A percentile compares a stretch with the other conserved stretches of the same genome.
Conservation (phyloP, 371 early-diverging fungal genomes). For the Coelomomyces lativittatus region DNA sequence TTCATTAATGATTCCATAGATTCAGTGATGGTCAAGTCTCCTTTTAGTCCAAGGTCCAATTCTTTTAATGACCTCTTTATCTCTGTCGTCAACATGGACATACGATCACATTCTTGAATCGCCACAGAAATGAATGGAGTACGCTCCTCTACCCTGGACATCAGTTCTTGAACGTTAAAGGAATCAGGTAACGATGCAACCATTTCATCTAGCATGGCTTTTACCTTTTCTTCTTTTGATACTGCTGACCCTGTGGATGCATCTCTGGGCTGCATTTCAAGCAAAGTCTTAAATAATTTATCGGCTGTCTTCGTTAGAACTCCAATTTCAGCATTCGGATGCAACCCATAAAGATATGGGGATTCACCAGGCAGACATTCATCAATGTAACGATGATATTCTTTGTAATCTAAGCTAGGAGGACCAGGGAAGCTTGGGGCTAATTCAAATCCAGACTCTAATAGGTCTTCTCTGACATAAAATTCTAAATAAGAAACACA, state of each 20-base stretch:
- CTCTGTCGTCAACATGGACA: constrained; percentile 31
- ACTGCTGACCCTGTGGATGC: constrained; percentile 18
- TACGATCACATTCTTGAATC: constrained; percentile 42
- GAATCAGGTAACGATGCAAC: constrained; percentile 26
- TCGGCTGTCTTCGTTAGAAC: constrained; percentile 41
- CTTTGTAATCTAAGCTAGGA: constrained; percentile 34
- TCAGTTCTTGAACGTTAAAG: constrained; percentile 38
- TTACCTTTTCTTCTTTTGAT: constrained; percentile 42
- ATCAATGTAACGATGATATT: constrained; percentile 44
- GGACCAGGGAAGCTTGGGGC: constrained; percentile 35
- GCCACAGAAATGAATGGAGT: constrained; percentile 45
- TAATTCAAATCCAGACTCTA: constrained; percentile 34
- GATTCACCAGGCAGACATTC: constrained; percentile 36
- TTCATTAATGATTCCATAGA: constrained; percentile 42
- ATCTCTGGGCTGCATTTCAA: constrained; percentile 43
- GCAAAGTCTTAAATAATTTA: constrained; percentile 38
- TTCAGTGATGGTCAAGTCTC: constrained; percentile 41
- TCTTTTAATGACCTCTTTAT: constrained; percentile 34
- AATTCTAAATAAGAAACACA: constrained; percentile 41
- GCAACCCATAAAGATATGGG: constrained; percentile 40
- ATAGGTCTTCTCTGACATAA: constrained; percentile 32
- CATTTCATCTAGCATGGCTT: constrained; percentile 29
- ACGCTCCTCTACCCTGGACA: constrained; percentile 35
- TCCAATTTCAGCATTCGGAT: constrained; percentile 47
- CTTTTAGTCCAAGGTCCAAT: constrained; percentile 34